Conservation (phyloP, 805 yeast genomes). For the Cyberlindnera maritima region DNA sequence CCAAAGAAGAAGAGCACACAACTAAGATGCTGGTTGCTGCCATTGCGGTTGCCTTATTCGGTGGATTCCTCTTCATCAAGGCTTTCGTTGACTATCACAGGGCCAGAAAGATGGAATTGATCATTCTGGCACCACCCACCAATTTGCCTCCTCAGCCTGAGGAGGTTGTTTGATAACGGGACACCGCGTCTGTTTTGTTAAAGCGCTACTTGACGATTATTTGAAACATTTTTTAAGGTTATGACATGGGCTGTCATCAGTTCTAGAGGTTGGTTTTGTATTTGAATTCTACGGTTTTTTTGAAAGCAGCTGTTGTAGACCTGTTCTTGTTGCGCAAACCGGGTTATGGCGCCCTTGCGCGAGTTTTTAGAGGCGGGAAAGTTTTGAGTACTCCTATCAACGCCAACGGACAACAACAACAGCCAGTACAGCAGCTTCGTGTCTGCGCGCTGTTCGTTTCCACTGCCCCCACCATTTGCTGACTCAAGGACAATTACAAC, state of each 20-base stretch:
- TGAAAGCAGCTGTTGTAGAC: neutral
- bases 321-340: neutral
- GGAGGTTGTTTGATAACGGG: slow-evolving; percentile 8
- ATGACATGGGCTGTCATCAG: neutral
- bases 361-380: neutral
- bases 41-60: slow-evolving; percentile 61
- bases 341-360: neutral
- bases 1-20: slow-evolving; percentile 6
- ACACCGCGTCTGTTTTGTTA: neutral
- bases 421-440: neutral
- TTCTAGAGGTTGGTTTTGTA: slow-evolving; percentile 3
- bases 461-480: too few species aligned
- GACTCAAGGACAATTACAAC: neutral
- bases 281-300: neutral
- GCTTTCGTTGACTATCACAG: slow-evolving; percentile 69
- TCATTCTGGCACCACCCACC: slow-evolving; percentile 47
- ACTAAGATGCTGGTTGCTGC: slow-evolving; percentile 42
- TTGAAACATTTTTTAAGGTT: neutral
- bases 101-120: slow-evolving; percentile 74
- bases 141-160: slow-evolving; percentile 10
- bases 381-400: neutral
- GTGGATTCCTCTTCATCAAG: slow-evolving; percentile 60
- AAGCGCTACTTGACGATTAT: neutral
- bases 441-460: too few species aligned
- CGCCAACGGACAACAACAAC: neutral